A percentile compares a stretch with the other conserved stretches of the same genome.
phyloP scores from a whole-genome alignment of 73 alveolate genomes.

The Stentor roeselii region DNA sequence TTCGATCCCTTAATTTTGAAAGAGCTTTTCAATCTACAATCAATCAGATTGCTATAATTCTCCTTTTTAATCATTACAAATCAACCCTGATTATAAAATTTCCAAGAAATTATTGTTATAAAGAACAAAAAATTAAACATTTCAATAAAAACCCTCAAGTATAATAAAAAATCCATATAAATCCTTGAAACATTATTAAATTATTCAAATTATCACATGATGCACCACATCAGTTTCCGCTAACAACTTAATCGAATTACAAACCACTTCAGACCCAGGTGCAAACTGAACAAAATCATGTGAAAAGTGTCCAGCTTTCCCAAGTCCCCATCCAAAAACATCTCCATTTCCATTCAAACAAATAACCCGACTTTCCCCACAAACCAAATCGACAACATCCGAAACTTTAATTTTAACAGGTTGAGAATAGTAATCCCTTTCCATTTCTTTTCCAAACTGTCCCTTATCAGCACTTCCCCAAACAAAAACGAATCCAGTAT shows the following conservation, averaged over 20 bases:
- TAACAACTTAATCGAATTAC: neutral
- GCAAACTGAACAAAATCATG: neutral
- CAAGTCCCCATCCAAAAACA: constrained; percentile 89
- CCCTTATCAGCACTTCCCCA: constrained; percentile 92
- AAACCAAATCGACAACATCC: constrained; percentile 47
- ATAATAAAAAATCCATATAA: no score
- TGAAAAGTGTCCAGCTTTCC: constrained; percentile 38
- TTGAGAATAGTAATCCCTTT: constrained; percentile 42
- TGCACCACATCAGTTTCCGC: neutral
- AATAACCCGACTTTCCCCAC: constrained; percentile 79
- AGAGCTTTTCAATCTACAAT: no score
- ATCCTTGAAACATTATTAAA: no score
- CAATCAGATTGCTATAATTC: no score
- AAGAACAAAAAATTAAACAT: no score
- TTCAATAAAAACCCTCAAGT: no score
- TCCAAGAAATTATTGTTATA: no score
- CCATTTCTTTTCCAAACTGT: constrained; percentile 66
- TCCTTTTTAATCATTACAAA: no score
- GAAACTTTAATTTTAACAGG: constrained; percentile 31
- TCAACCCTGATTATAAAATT: no score
- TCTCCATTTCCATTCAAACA: constrained; percentile 58
- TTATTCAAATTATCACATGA: neutral
- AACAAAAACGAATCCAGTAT: constrained; percentile 60
- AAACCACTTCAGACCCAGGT: constrained; percentile 7
- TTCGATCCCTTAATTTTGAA: no score